These are phyloP conservation scores for Sphagnum fallax DNA, from an alignment of 228 moss, liverwort and hornwort genomes.

Conservation along the genomic window DNA sequence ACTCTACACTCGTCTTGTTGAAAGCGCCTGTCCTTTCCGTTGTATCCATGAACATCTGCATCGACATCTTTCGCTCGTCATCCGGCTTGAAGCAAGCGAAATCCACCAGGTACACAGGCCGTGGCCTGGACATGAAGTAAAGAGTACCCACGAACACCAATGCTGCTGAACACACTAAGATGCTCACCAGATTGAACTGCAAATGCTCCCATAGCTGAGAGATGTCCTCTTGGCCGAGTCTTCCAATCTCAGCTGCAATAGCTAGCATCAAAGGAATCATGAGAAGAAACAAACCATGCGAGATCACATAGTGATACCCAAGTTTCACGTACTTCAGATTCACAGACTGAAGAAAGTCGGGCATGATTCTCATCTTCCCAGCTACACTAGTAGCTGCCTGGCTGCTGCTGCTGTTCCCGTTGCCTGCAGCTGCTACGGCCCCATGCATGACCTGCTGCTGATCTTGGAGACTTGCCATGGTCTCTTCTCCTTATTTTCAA, in stretches of 20 bases:
- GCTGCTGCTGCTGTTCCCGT: neutral
- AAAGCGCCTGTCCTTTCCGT: neutral
- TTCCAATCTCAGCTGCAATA: conserved; percentile 19
- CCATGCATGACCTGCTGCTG: no score
- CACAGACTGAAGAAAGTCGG: conserved; percentile 27
- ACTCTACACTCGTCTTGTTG: neutral
- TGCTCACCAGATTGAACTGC: conserved; percentile 6
- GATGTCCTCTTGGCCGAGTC: conserved; percentile 19
- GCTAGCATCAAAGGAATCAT: conserved; percentile 18
- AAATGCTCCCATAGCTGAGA: conserved; percentile 7
- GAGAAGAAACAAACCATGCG: conserved; percentile 29
- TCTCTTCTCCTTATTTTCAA: no score
- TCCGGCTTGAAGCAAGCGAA: conserved; percentile 7
- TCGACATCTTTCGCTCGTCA: conserved; percentile 1
- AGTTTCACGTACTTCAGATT: conserved; percentile 45
- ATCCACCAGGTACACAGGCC: conserved; percentile 7
- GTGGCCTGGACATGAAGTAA: conserved; percentile 5
- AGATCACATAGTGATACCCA: conserved; percentile 35
- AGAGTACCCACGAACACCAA: neutral
- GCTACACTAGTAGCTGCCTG: neutral
- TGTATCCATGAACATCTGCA: conserved; percentile 1
- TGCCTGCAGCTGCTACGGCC: no score
- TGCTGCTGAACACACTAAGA: neutral
- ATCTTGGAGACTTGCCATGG: no score
- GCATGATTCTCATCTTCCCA: conserved; percentile 23